Conservation (phyloP, 306 rosid species). For the Luffa aegyptiaca region DNA sequence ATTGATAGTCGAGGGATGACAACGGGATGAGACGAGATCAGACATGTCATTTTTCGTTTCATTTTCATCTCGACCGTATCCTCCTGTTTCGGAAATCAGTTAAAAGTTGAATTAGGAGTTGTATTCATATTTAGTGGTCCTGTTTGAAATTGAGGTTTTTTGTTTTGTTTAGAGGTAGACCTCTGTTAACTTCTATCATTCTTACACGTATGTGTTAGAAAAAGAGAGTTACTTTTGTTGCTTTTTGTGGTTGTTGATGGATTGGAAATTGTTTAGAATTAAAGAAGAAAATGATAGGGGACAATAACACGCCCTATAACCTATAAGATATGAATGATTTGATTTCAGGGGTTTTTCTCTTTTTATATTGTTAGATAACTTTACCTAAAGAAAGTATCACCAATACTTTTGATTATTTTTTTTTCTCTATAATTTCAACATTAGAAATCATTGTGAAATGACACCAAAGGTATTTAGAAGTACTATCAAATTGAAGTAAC, state of each 20-base stretch:
- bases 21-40: neutral
- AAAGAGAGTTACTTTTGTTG: neutral
- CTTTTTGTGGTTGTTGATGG: neutral
- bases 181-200: neutral
- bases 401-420: neutral
- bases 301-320: neutral
- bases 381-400: neutral
- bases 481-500: neutral
- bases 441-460: neutral
- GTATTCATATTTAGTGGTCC: neutral
- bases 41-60: neutral
- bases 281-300: neutral
- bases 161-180: neutral
- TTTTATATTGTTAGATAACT: neutral
- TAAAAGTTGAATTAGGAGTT: neutral
- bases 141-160: neutral
- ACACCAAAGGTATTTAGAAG: neutral
- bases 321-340: conserved; percentile 4
- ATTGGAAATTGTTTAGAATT: neutral
- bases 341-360: neutral
- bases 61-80: neutral
- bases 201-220: neutral
- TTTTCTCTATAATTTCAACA: neutral
- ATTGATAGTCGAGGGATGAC: neutral
- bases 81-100: neutral